Conservation (phyloP, 2,329 filamentous ascomycete species). For the Claviceps monticola region DNA sequence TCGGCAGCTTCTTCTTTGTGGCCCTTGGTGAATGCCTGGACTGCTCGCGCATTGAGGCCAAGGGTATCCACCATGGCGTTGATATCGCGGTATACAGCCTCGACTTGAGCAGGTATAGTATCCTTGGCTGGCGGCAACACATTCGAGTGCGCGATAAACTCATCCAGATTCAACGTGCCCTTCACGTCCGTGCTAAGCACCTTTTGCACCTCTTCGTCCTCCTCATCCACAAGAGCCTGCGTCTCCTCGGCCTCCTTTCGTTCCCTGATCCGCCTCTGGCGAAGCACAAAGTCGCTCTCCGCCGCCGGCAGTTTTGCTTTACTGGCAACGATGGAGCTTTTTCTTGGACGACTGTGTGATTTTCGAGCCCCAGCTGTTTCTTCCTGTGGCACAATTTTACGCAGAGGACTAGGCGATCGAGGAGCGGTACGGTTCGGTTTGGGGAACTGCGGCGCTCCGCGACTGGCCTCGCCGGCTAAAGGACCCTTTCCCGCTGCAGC, state of each 20-base stretch:
- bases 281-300: conserved; percentile 34
- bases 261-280: conserved; percentile 37
- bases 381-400: conserved; percentile 40
- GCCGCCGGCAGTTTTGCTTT: conserved; percentile 20
- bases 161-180: conserved; percentile 48
- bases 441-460: conserved; percentile 38
- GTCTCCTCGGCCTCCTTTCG: conserved; percentile 43
- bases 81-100: conserved; percentile 62
- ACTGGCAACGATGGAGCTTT: conserved; percentile 25
- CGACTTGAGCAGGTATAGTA: conserved; percentile 47
- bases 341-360: conserved; percentile 22
- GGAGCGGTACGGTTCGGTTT: conserved; percentile 44
- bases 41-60: conserved; percentile 64
- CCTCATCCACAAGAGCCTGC: conserved; percentile 48
- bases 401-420: conserved; percentile 59
- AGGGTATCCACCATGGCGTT: conserved; percentile 92
- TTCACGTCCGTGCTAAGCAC: conserved; percentile 46
- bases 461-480: conserved; percentile 41
- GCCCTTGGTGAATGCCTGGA: conserved; percentile 52
- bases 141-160: conserved; percentile 52
- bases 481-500: conserved; percentile 28
- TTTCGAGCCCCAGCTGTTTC: conserved; percentile 32
- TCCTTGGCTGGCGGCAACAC: conserved; percentile 38
- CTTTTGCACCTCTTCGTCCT: conserved; percentile 53
- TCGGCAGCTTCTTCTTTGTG: conserved; percentile 44